phyloP scores from a whole-genome alignment of 768 basidiomycete species.

The Boletus reticulatus region DNA sequence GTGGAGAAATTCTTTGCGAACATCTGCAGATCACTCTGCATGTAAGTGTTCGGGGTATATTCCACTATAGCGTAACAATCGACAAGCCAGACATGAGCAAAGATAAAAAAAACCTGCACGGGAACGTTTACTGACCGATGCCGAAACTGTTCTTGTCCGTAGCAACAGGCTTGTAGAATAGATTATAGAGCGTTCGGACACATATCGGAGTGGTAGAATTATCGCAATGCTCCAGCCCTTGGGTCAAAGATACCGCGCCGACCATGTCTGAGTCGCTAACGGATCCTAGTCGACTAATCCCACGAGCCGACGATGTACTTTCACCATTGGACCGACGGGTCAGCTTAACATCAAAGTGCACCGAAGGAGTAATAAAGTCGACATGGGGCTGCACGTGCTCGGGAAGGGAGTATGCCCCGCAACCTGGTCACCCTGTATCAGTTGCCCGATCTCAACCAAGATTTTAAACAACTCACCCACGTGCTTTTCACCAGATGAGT shows the following conservation, averaged over 20 bases:
- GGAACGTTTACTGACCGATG: constrained; percentile 20
- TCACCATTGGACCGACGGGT: constrained; percentile 12
- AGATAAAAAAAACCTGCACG: not conserved
- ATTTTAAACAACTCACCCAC: constrained; percentile 17
- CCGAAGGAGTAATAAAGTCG: constrained; percentile 35
- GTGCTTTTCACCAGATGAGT: constrained; percentile 22
- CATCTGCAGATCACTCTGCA: constrained; percentile 30
- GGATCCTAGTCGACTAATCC: constrained; percentile 15
- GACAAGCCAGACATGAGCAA: not conserved
- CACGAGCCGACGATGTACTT: not conserved
- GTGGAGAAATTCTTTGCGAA: constrained; percentile 26
- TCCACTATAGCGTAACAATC: constrained; percentile 24
- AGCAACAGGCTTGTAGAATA: constrained; percentile 24
- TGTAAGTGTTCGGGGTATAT: constrained; percentile 32
- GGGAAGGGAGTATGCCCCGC: constrained; percentile 33
- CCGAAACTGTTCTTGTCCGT: constrained; percentile 32
- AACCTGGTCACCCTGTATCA: constrained; percentile 19
- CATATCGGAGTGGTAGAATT: constrained; percentile 31
- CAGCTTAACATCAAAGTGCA: constrained; percentile 32
- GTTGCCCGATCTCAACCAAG: not conserved
- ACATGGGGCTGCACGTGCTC: constrained; percentile 31
- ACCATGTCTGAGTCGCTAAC: constrained; percentile 13
- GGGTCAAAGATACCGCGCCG: constrained; percentile 9
- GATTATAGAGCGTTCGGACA: constrained; percentile 27
- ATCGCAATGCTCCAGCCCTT: constrained; percentile 20